phyloP scores from a whole-genome alignment of 2,329 filamentous ascomycete genomes.

The Ophiostoma novo-ulmi region DNA sequence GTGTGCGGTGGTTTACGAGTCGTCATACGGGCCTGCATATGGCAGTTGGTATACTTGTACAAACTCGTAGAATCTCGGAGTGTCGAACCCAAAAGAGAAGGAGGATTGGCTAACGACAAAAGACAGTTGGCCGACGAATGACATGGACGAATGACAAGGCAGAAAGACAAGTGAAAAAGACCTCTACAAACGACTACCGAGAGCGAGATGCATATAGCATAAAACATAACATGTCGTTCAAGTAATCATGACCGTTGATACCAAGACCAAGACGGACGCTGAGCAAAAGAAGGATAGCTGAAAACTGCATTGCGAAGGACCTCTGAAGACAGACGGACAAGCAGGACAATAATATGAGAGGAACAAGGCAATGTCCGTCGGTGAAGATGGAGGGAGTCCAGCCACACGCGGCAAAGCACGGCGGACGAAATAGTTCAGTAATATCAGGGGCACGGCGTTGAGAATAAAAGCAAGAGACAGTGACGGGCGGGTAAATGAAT shows the following conservation, averaged over 20 bases:
- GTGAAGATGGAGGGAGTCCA: slow-evolving; percentile 1
- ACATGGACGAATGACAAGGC: background rate
- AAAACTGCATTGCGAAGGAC: background rate
- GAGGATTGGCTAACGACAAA: background rate
- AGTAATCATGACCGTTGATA: background rate
- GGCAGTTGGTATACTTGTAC: too few relatives aligned
- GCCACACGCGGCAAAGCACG: slow-evolving; percentile 5
- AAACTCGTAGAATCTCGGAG: background rate
- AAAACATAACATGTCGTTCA: background rate
- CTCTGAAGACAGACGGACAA: background rate
- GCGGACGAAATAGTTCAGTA: background rate
- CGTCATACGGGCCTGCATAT: background rate
- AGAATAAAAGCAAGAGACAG: background rate
- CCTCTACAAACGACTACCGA: background rate
- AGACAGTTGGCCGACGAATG: background rate
- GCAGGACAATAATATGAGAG: background rate
- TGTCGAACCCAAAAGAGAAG: slow-evolving; percentile 5
- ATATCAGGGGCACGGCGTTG: background rate
- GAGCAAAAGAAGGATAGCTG: background rate
- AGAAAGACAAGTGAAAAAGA: background rate
- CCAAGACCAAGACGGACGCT: background rate
- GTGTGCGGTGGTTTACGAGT: background rate
- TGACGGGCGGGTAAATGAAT: slow-evolving; percentile 1
- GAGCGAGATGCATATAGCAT: slow-evolving; percentile 1
- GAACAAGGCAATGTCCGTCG: background rate